Base-by-base conservation (phyloP, 108 stramenopile genomes). In the Cyclotella atomus region DNA sequence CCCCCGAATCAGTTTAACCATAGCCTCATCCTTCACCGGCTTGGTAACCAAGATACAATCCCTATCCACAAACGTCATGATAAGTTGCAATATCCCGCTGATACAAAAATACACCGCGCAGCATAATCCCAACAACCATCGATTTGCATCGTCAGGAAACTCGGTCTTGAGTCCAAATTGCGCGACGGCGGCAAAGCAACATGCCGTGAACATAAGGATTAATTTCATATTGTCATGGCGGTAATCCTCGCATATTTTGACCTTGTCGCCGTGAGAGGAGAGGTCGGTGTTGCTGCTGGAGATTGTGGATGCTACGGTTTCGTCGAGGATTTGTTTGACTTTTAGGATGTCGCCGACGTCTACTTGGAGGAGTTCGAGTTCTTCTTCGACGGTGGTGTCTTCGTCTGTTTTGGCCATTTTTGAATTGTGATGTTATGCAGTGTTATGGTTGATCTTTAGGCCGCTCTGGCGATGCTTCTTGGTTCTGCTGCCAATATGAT, bases 311-410 rank as follows among this genome's bases (percentile, higher is more conserved):
- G 94, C 91, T 24, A 94, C 91, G 44, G 96, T 84, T 63, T 99
- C 98, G 59, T 99, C 98, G 34, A 99, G 85, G 63, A 97, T 89
- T 84, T 99, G 98, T 74, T 97, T 97, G 67, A 99, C 79, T 83
- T 99, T 97, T 65, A 99, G 83, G 49, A 90, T 89, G 76, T 99
- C 98, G 12, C 98, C 98, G 19, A 94, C 84, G 44, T 98, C 98
- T 38, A 98, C 94, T 69, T 95, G 92, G 61, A 95, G 76, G 36
- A 93, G 73, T 52, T 92, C 94, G 70, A 89, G 43, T 72, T 89
- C 88, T 45, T 89, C 90, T 60, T 77, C 78, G 29, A 61, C 70
- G 47, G 73, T 77, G 15, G 57, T 49, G 20, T 79, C 71, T 7
- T 79, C 59, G 28, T 72, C 43, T 41, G 67, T 41, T 35, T 67